Evolutionary conservation across 768 basidiomycete genomes (phyloP).

Genomic region (Strobilomyces dryophilus): DNA sequence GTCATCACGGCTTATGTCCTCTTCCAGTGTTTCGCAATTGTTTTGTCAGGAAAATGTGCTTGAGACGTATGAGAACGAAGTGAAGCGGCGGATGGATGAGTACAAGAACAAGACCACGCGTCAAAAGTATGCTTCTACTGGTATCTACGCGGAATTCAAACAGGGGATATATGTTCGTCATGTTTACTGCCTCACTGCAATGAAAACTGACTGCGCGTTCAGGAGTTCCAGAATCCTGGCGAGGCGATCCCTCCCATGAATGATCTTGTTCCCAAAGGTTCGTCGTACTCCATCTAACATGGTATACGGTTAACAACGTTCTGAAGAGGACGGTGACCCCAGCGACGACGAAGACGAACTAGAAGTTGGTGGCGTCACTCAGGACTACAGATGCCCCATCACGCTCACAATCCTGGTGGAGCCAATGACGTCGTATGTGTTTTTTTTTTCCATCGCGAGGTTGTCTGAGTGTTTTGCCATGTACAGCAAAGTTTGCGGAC

Average conservation of each 20-base stretch:
- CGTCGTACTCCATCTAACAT: neutral
- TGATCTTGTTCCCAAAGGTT: constrained; percentile 69
- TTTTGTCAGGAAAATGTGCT: constrained; percentile 46
- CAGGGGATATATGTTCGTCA: constrained; percentile 61
- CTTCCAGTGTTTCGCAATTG: neutral
- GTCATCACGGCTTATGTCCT: constrained; percentile 19
- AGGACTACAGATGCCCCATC: constrained; percentile 83
- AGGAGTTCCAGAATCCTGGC: constrained; percentile 69
- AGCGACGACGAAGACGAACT: constrained; percentile 87
- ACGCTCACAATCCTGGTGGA: constrained; percentile 62
- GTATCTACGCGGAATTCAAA: constrained; percentile 58
- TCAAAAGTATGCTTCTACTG: constrained; percentile 70
- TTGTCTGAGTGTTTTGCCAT: neutral
- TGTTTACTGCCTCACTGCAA: neutral
- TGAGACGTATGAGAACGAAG: constrained; percentile 46
- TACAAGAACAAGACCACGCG: constrained; percentile 64
- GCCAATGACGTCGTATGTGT: constrained; percentile 79
- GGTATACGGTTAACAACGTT: neutral
- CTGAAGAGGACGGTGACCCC: constrained; percentile 70
- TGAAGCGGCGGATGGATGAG: constrained; percentile 38
- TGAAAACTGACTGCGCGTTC: constrained; percentile 6
- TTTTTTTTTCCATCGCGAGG: neutral
- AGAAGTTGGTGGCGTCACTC: constrained; percentile 80
- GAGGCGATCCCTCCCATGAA: constrained; percentile 73
- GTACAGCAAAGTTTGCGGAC: constrained; percentile 62